Evolutionary conservation across 2,329 filamentous ascomycete species (phyloP).

Genomic region (Diaporthe sp.): DNA sequence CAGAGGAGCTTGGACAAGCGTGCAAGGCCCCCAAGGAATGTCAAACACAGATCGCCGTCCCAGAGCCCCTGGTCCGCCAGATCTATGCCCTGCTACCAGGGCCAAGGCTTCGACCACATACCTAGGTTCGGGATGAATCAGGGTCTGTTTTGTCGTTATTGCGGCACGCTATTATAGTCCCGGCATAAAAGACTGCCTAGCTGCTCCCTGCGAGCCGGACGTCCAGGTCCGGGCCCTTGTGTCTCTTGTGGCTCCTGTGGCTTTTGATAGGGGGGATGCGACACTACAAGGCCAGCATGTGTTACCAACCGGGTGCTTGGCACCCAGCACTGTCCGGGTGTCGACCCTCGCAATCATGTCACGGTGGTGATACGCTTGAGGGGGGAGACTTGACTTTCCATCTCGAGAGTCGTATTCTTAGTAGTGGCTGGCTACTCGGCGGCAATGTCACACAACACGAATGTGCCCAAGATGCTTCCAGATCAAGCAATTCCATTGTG

Average conservation of each 20-base stretch:
- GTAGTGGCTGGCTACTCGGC: constrained; percentile 40
- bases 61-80: constrained; percentile 26
- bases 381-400: constrained; percentile 24
- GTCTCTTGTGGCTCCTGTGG: background rate
- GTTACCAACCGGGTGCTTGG: constrained; percentile 23
- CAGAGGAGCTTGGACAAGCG: constrained; percentile 12
- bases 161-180: constrained; percentile 27
- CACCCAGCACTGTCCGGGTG: constrained; percentile 1
- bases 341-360: constrained; percentile 13
- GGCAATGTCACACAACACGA: constrained; percentile 41
- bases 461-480: constrained; percentile 40
- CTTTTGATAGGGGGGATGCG: constrained; percentile 21
- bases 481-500: constrained; percentile 43
- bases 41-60: constrained; percentile 36
- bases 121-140: constrained; percentile 33
- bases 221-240: constrained; percentile 2
- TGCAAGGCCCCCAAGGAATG: constrained; percentile 29
- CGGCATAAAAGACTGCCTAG: constrained; percentile 12
- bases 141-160: constrained; percentile 36
- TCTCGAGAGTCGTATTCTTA: constrained; percentile 41
- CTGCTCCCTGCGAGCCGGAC: constrained; percentile 13
- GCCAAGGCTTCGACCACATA: constrained; percentile 6
- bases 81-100: constrained; percentile 20
- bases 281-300: constrained; percentile 11
- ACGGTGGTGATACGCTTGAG: constrained; percentile 25